Evolutionary conservation across 768 basidiomycete species (phyloP).

Genomic region (Lentinula guzmanii): DNA sequence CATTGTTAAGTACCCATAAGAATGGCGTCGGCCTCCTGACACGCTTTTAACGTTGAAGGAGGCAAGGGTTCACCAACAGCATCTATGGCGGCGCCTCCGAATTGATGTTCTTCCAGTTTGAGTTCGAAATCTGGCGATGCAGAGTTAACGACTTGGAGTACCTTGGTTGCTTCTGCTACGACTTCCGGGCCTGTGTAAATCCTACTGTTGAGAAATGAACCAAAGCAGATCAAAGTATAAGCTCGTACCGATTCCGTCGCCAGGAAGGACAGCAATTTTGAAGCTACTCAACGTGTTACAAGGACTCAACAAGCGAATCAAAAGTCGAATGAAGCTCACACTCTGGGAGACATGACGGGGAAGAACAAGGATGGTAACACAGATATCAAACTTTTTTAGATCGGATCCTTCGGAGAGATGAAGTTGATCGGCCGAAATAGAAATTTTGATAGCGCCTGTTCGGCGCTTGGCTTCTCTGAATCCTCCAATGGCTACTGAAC

Average conservation of each 20-base stretch:
- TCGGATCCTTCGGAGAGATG: neutral
- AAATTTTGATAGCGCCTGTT: neutral
- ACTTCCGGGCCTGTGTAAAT: constrained; percentile 78
- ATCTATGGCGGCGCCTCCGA: constrained; percentile 95
- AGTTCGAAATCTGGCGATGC: constrained; percentile 62
- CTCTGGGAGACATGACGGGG: constrained; percentile 33
- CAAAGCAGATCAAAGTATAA: neutral
- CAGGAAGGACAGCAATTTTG: constrained; percentile 85
- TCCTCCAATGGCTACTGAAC: neutral
- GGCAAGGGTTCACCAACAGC: constrained; percentile 81
- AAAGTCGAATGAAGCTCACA: constrained; percentile 23
- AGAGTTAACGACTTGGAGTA: constrained; percentile 68
- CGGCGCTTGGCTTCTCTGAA: neutral
- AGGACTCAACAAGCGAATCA: neutral
- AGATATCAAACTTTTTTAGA: neutral
- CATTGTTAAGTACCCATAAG: constrained; percentile 66
- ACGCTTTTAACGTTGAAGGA: constrained; percentile 77
- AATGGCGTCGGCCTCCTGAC: constrained; percentile 91
- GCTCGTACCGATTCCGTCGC: constrained; percentile 88
- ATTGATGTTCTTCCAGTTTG: constrained; percentile 67
- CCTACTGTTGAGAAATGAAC: too few relatives aligned
- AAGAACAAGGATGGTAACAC: neutral
- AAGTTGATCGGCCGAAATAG: constrained; percentile 1
- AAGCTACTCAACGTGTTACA: constrained; percentile 44
- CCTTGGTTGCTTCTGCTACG: constrained; percentile 74